A percentile compares a stretch with the other conserved stretches of the same genome.
phyloP scores from a whole-genome alignment of 495 filamentous ascomycete genomes.

The Aspergillus conjunctus region DNA sequence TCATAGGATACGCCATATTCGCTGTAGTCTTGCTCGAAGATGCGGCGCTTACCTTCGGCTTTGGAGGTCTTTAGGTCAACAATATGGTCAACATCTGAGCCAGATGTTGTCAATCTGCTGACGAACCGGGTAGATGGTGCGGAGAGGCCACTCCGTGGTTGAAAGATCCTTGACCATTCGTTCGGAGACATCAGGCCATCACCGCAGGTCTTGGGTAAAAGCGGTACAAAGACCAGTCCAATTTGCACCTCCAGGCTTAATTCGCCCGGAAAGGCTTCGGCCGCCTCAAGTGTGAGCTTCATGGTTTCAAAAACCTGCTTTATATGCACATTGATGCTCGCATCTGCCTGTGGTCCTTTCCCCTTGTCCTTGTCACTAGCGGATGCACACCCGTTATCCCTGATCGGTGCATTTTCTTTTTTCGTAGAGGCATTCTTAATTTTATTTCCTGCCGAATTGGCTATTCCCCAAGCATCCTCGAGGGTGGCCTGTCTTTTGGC shows the following conservation, averaged over 20 bases:
- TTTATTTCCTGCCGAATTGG: constrained; percentile 17
- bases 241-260: constrained; percentile 41
- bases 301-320: constrained; percentile 27
- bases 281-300: constrained; percentile 29
- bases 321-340: constrained; percentile 10
- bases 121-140: constrained; percentile 31
- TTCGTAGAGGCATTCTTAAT: not conserved
- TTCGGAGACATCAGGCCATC: constrained; percentile 19
- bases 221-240: constrained; percentile 36
- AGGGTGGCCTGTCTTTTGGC: constrained; percentile 33
- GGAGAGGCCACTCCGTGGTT: constrained; percentile 21
- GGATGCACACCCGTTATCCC: not conserved
- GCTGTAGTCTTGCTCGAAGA: constrained; percentile 36
- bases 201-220: constrained; percentile 26
- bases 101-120: constrained; percentile 39
- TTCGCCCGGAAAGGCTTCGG: constrained; percentile 32
- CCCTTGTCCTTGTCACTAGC: not conserved
- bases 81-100: constrained; percentile 42
- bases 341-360: constrained; percentile 10
- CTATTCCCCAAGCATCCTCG: constrained; percentile 31
- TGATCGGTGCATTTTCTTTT: not conserved
- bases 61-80: constrained; percentile 34
- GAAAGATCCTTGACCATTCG: constrained; percentile 33
- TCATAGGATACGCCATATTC: constrained; percentile 50
- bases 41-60: constrained; percentile 22